These are phyloP conservation scores for Ceratocystis diversiconidia DNA, from an alignment of 2,329 filamentous ascomycete genomes.

Conservation along the genomic window DNA sequence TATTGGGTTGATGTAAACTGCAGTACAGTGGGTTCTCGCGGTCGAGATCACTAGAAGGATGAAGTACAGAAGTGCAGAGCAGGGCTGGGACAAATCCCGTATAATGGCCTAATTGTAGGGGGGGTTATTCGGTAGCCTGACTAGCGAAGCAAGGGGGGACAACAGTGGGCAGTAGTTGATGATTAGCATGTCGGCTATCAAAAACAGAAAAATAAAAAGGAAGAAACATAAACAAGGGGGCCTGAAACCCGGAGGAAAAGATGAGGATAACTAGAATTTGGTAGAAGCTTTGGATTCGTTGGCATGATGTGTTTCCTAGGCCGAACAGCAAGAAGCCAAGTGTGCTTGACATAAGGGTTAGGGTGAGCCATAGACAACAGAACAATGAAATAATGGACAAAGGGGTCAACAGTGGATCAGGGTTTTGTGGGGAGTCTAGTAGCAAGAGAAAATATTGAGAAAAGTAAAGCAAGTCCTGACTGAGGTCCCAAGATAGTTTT, in stretches of 20 bases:
- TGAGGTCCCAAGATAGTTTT: background rate
- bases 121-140: too few relatives aligned
- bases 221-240: background rate
- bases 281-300: background rate
- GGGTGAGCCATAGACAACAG: background rate
- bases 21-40: too few relatives aligned
- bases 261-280: background rate
- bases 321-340: background rate
- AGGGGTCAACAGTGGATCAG: background rate
- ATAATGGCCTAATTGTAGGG: too few relatives aligned
- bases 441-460: background rate
- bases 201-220: background rate
- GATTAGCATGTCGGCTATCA: too few relatives aligned
- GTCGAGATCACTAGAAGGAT: too few relatives aligned
- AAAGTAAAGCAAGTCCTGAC: background rate
- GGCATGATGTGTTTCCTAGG: background rate
- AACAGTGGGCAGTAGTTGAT: too few relatives aligned
- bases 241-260: background rate
- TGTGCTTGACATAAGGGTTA: background rate
- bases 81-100: too few relatives aligned
- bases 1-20: background rate
- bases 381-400: background rate
- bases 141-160: too few relatives aligned
- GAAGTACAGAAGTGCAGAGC: too few relatives aligned
- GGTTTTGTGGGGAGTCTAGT: background rate